phyloP scores from a whole-genome alignment of 2,329 filamentous ascomycete genomes.

The Fusarium begoniae region DNA sequence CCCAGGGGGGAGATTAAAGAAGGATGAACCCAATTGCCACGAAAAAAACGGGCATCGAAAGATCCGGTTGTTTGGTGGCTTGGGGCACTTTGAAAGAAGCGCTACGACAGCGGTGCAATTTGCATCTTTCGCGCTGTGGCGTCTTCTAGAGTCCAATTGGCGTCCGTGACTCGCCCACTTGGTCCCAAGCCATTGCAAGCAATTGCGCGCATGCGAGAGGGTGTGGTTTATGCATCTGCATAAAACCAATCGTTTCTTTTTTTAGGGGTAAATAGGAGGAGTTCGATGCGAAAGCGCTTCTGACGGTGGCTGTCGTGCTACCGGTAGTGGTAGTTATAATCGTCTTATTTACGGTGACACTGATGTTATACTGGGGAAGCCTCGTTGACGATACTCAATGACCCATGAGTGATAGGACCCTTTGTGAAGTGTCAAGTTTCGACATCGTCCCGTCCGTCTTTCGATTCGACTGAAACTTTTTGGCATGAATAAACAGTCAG shows the following conservation, averaged over 20 bases:
- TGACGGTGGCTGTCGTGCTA: constrained; percentile 1
- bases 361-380: neutral
- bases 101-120: constrained; percentile 1
- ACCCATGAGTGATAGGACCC: neutral
- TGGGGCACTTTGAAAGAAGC: neutral
- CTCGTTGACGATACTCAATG: neutral
- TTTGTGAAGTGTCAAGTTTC: constrained; percentile 12
- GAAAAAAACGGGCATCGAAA: constrained; percentile 23
- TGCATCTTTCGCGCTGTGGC: constrained; percentile 30
- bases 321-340: neutral
- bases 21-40: constrained; percentile 28
- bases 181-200: neutral
- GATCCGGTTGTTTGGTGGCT: neutral
- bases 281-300: neutral
- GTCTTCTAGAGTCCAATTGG: constrained; percentile 13
- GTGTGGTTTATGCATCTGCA: constrained; percentile 15
- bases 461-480: neutral
- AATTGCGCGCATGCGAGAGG: neutral
- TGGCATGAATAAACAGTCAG: neutral
- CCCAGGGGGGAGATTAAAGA: constrained; percentile 29
- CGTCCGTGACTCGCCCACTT: constrained; percentile 3
- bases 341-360: neutral
- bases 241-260: neutral
- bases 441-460: neutral
- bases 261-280: neutral